Conservation (phyloP, 164 flowering plant species). For the Warburgia ugandensis region DNA sequence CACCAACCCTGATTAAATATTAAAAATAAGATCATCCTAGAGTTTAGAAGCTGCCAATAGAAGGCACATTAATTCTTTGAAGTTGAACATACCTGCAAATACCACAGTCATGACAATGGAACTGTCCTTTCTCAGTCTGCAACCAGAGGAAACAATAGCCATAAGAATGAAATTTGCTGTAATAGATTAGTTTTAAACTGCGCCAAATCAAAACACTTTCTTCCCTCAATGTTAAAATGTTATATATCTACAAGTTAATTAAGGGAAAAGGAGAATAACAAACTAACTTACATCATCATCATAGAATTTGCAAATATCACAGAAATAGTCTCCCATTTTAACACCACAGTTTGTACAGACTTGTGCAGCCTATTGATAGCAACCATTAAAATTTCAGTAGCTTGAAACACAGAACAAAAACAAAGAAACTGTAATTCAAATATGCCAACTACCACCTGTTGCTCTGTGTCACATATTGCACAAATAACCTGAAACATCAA, state of each 20-base stretch:
- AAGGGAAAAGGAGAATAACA: background rate
- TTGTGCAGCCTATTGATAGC: slow-evolving; percentile 40
- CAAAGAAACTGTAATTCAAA: slow-evolving; percentile 1
- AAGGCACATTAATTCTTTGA: background rate
- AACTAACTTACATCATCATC: slow-evolving; percentile 72
- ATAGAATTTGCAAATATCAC: slow-evolving; percentile 79
- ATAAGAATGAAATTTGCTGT: background rate
- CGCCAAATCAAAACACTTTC: background rate
- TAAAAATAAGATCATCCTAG: too few species aligned
- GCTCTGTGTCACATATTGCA: slow-evolving; percentile 66
- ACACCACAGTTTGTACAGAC: slow-evolving; percentile 88
- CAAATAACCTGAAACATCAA: slow-evolving; percentile 52
- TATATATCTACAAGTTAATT: too few species aligned
- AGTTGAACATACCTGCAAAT: slow-evolving; percentile 69
- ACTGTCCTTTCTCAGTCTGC: slow-evolving; percentile 54
- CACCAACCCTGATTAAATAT: slow-evolving; percentile 57
- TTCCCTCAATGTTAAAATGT: too few species aligned
- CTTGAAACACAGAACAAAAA: background rate
- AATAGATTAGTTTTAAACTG: too few species aligned
- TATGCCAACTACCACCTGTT: slow-evolving; percentile 35
- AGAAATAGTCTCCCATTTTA: slow-evolving; percentile 93
- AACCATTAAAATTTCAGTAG: background rate
- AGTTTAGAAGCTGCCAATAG: background rate
- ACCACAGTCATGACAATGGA: slow-evolving; percentile 91
- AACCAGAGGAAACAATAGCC: background rate